Percentiles rank a stretch among this genome's conserved stretches.
phyloP scores from a whole-genome alignment of 164 flowering plant species.

The Stephania japonica region DNA sequence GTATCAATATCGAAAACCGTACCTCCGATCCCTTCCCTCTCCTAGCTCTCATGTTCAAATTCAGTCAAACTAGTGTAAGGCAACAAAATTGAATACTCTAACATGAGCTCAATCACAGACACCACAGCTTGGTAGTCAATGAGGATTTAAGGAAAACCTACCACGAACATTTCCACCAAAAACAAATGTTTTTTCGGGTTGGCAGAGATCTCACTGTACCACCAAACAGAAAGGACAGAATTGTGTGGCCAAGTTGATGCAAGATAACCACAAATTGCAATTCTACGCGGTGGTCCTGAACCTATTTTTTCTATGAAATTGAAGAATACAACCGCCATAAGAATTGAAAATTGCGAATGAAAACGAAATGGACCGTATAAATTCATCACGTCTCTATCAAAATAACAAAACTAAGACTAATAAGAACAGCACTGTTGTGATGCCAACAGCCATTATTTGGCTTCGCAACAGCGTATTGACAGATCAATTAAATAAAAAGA shows the following conservation, averaged over 20 bases:
- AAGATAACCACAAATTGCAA: conserved; percentile 44
- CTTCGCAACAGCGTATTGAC: conserved; percentile 6
- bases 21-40: conserved; percentile 67
- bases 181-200: neutral
- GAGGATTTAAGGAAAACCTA: neutral
- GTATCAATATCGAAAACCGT: conserved; percentile 5
- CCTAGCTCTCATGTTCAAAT: conserved; percentile 42
- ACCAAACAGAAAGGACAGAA: conserved; percentile 40
- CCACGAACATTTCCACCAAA: neutral
- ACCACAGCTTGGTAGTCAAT: conserved; percentile 1
- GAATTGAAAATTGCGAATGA: conserved; percentile 16
- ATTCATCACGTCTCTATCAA: conserved; percentile 24
- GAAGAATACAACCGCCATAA: conserved; percentile 10
- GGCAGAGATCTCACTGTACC: conserved; percentile 19
- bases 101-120: neutral
- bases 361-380: conserved; percentile 8
- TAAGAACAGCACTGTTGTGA: neutral
- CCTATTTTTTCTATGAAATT: conserved; percentile 1
- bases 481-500: neutral
- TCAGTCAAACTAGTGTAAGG: neutral
- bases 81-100: neutral
- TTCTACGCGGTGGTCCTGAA: conserved; percentile 28
- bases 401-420: conserved; percentile 1
- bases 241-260: conserved; percentile 25
- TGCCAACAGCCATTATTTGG: conserved; percentile 16